These are phyloP conservation scores for Mycena floridula DNA, from an alignment of 768 basidiomycete species.

Conservation along the genomic window DNA sequence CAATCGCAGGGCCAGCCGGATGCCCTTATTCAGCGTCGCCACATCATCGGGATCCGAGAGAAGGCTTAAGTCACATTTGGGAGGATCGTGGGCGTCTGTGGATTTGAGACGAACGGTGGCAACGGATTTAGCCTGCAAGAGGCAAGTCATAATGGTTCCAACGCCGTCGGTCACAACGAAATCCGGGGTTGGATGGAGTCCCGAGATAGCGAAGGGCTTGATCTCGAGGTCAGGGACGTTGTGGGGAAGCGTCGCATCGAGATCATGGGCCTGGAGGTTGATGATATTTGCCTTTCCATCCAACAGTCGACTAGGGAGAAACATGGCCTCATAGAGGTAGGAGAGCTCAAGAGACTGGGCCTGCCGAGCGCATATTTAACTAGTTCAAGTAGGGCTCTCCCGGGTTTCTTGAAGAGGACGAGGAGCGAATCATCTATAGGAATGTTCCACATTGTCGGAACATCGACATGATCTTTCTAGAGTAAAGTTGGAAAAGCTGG, in stretches of 20 bases:
- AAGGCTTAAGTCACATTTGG: slow-evolving; percentile 14
- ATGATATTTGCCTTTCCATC: slow-evolving; percentile 10
- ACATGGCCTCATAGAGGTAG: slow-evolving; percentile 19
- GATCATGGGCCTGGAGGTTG: slow-evolving; percentile 3
- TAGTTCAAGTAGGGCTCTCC: slow-evolving; percentile 16
- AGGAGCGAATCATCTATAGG: slow-evolving; percentile 21
- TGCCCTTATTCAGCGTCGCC: slow-evolving; percentile 12
- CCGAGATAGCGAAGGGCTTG: slow-evolving; percentile 8
- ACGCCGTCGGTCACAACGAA: slow-evolving; percentile 12
- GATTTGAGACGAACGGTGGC: slow-evolving; percentile 15
- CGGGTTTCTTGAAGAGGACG: slow-evolving; percentile 11
- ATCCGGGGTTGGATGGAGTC: slow-evolving; percentile 14
- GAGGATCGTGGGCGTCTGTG: slow-evolving; percentile 8
- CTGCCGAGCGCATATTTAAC: slow-evolving; percentile 17
- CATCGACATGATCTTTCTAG: slow-evolving; percentile 26
- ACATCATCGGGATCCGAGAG: slow-evolving; percentile 16
- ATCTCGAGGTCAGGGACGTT: slow-evolving; percentile 26
- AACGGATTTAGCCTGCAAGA: slow-evolving; percentile 9
- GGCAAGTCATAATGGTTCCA: slow-evolving; percentile 8
- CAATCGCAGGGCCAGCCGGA: slow-evolving; percentile 8
- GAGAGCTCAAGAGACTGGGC: slow-evolving; percentile 17
- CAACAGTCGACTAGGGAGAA: slow-evolving; percentile 16
- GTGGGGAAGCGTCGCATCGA: too few relatives aligned
- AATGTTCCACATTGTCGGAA: slow-evolving; percentile 20
- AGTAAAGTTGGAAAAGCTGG: not conserved